Percentiles rank a stretch among this genome's conserved stretches.
phyloP scores from a whole-genome alignment of 2,329 filamentous ascomycete species.

The Rutstroemia sp. region DNA sequence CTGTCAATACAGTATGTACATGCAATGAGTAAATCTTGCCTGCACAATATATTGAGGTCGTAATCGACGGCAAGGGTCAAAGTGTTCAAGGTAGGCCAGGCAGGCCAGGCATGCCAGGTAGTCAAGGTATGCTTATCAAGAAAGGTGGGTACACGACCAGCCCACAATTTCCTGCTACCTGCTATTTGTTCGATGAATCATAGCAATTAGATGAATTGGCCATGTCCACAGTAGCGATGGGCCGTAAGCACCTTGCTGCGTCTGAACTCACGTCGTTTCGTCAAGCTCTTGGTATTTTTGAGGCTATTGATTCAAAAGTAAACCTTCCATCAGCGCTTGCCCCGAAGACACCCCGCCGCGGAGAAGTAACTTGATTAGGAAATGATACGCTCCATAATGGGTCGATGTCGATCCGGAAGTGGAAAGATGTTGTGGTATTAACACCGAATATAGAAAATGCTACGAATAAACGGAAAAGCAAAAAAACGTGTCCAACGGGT shows the following conservation, averaged over 20 bases:
- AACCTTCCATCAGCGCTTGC: background rate
- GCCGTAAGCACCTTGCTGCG: background rate
- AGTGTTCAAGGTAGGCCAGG: background rate
- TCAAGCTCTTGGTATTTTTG: background rate
- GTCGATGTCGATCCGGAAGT: background rate
- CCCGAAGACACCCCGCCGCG: background rate
- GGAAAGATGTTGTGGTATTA: background rate
- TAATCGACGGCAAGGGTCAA: constrained; percentile 1
- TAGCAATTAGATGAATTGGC: background rate
- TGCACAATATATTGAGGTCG: background rate
- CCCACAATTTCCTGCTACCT: background rate
- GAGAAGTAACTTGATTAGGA: background rate
- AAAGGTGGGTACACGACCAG: background rate
- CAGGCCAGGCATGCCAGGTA: background rate
- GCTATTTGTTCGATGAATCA: too few relatives aligned
- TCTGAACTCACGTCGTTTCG: background rate
- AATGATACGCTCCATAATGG: background rate
- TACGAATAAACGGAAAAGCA: background rate
- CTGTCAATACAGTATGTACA: background rate
- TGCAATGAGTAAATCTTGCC: background rate
- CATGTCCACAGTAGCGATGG: background rate
- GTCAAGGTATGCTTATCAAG: too few relatives aligned
- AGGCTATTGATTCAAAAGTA: constrained; percentile 2
- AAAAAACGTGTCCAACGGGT: constrained; percentile 3
- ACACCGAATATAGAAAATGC: background rate